Base-by-base conservation (phyloP, 164 flowering plant species). In the Dillenia suffruticosa region DNA sequence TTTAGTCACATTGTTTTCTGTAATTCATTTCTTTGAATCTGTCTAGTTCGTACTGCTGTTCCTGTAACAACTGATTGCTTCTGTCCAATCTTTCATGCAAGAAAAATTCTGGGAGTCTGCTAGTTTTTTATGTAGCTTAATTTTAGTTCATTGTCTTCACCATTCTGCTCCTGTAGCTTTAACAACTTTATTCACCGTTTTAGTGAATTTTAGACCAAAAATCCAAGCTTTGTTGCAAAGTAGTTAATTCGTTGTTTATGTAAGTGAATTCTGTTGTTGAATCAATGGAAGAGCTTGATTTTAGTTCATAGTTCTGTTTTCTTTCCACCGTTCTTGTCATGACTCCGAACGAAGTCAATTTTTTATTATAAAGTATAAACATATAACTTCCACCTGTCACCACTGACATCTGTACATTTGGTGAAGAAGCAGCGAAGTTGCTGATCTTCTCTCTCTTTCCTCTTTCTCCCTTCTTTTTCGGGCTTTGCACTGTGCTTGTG, bases 31-130 rank as follows among this genome's bases (percentile, higher is more conserved):
- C 49, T 63, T 62, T 8, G 57, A 63, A 46, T 50, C 65, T 58
- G 51, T 12, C 26, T 43, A 46, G 45, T 46, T 47, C 14, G 12
- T 49, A 32, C 54, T 45, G 17, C 46, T 58, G 43, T 56, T 71
- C 54, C 57, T 63, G 65, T 70, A 64, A 64, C 62, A 46, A 64
- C 72, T 64, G 52, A 51, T 49, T 54, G 57, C 56, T 56, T 65
- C 26, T 32, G 52, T 54, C 32, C 17, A 7, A 45, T 57, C 12
- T 9, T 13, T 13, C 3, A 44, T 10, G 6, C 15, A 58, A 66
- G 54, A 12, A 5, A 66, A 52, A 15, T 54, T 61, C 44, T 47
- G 59, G 59, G 22, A 19, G 1, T 54, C 43, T 53, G n/a, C 49
- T 61, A 15, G 1, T 46, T 22, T 54, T 32, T 32, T 32, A 32